Base-by-base conservation (phyloP, 306 rosid species). In the Quercus glauca region DNA sequence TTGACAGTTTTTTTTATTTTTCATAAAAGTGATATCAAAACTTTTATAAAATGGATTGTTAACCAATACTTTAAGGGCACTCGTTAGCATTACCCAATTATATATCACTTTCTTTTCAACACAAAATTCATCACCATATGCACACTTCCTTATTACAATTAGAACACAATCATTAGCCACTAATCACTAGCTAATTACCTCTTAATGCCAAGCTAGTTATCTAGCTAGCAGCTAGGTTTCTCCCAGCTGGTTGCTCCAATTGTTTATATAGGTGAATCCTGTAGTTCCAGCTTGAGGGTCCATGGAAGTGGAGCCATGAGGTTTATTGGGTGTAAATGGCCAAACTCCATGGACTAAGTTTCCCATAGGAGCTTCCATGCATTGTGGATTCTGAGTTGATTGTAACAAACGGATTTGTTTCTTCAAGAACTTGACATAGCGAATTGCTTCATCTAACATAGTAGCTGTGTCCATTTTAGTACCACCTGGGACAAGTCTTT, bases 391-490 rank as follows among this genome's bases (percentile, higher is more conserved):
- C 18, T 83, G 88, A 69, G 78, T 67, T 20, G 90, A 82, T 84
- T 88, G 94, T 31, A 92, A 90, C 60, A 92, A 69, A 74, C 89
- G 92, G 76, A 95, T 90, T 85, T 95, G 99, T 31, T 87, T 83
- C 86, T 91, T 95, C 77, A 95, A 83, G 91, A 95, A 95, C 87
- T 95, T 95, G 57, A 92, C 95, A 74, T 95, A 95, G 59, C 92
- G 88, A 75, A 92, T 89, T 73, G 99, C 99, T 87, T 95, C 99
- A 53, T 95, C 97, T 0, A 95, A 79, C 99, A 95, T 95, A 51
- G 99, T 90, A 63, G 99, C 98, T 0, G 98, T 95, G 90, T 95
- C 98, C 97, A 95, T 88, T 78, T 92, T 92, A 4, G 99, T 90
- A 14, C 99, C 99, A 0, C 99, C 98, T 3, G 99, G 99, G 33